phyloP scores from a whole-genome alignment of 2,329 filamentous ascomycete species.

The Rhinocladiella mackenziei region DNA sequence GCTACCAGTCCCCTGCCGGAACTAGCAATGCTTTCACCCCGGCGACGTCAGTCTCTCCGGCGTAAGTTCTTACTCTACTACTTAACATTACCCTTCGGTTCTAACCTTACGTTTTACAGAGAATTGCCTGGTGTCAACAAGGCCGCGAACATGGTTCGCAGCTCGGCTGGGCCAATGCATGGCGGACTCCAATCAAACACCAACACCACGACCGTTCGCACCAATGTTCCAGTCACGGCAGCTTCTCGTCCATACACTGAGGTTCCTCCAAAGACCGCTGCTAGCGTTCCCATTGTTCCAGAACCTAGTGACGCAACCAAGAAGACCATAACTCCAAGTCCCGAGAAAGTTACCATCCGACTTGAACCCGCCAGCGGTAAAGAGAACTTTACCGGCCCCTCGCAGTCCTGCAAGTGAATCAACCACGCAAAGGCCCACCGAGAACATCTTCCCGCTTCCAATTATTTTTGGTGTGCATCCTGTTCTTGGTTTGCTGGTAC shows the following conservation, averaged over 20 bases:
- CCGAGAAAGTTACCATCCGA: slow-evolving; percentile 39
- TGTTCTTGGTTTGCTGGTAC: slow-evolving; percentile 20
- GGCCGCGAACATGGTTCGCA: slow-evolving; percentile 33
- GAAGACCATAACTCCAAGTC: slow-evolving; percentile 39
- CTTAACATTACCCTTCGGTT: neutral
- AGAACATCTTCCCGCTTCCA: slow-evolving; percentile 15
- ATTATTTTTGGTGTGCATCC: slow-evolving; percentile 21
- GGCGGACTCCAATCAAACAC: slow-evolving; percentile 38
- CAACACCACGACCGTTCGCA: slow-evolving; percentile 34
- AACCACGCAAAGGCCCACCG: slow-evolving; percentile 37
- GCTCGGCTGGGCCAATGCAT: slow-evolving; percentile 37
- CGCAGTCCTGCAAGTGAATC: slow-evolving; percentile 30
- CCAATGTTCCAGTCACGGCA: slow-evolving; percentile 28
- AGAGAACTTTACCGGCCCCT: slow-evolving; percentile 35
- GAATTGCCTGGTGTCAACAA: slow-evolving; percentile 42
- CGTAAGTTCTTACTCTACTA: slow-evolving; percentile 37
- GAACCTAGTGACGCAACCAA: slow-evolving; percentile 30
- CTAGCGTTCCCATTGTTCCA: slow-evolving; percentile 31
- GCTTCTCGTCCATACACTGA: slow-evolving; percentile 30
- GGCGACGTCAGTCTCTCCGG: slow-evolving; percentile 47
- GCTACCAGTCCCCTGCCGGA: slow-evolving; percentile 42
- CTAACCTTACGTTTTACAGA: slow-evolving; percentile 32
- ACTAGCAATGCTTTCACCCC: slow-evolving; percentile 44
- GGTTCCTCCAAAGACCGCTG: slow-evolving; percentile 37
- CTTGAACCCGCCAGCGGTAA: slow-evolving; percentile 39